Evolutionary conservation across 108 stramenopile species (phyloP).

Genomic region (Cyclotella distinguenda): DNA sequence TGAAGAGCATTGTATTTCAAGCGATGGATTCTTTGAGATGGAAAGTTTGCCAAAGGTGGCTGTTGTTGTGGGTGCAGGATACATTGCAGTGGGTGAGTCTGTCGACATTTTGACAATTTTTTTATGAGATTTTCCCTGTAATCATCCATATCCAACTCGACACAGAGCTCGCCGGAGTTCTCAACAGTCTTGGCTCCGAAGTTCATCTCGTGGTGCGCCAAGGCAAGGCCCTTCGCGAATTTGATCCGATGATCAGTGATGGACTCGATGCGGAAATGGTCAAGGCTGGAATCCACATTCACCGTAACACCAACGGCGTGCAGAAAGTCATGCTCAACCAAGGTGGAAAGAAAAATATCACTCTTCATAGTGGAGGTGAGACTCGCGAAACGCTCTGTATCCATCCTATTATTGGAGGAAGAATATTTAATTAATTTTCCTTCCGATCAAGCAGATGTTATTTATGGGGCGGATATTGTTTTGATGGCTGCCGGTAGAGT

Average conservation of each 20-base stretch:
- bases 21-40: conserved; percentile 94
- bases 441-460: too few relatives aligned
- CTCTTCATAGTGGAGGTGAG: conserved; percentile 52
- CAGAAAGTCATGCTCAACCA: conserved; percentile 55
- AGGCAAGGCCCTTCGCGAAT: conserved; percentile 65
- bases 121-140: background rate
- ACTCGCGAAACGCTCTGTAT: too few relatives aligned
- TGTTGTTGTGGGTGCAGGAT: conserved; percentile 96
- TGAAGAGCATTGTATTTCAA: conserved; percentile 76
- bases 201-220: conserved; percentile 66
- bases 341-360: conserved; percentile 59
- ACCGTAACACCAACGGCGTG: conserved; percentile 71
- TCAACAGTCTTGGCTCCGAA: conserved; percentile 80
- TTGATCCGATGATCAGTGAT: conserved; percentile 83
- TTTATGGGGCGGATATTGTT: conserved; percentile 73
- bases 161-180: conserved; percentile 85
- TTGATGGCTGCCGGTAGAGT: conserved; percentile 82
- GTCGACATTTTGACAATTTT: background rate
- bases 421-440: too few relatives aligned
- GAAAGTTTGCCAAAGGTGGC: conserved; percentile 77
- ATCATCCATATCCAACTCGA: background rate
- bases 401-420: too few relatives aligned
- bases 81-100: conserved; percentile 84
- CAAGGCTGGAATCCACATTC: conserved; percentile 65
- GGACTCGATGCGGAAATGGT: conserved; percentile 72